phyloP scores from a whole-genome alignment of 2,329 filamentous ascomycete genomes.

The Pseudopithomyces chartarum region DNA sequence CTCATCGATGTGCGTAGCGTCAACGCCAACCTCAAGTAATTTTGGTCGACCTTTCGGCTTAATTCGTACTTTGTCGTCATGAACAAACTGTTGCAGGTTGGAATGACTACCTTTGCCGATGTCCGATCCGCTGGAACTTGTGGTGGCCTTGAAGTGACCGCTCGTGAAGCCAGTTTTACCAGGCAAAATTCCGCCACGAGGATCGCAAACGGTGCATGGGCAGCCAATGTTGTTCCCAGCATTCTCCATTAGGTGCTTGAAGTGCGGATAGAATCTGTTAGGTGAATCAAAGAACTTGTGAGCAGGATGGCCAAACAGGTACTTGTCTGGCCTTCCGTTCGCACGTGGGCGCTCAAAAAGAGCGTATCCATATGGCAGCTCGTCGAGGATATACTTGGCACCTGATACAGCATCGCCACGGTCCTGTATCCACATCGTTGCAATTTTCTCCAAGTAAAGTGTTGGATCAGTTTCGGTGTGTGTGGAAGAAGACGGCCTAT shows the following conservation, averaged over 20 bases:
- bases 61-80: neutral
- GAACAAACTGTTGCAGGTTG: neutral
- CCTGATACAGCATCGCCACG: slow-evolving; percentile 43
- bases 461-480: slow-evolving; percentile 45
- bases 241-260: slow-evolving; percentile 60
- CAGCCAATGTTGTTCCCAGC: slow-evolving; percentile 50
- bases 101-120: neutral
- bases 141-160: slow-evolving; percentile 7
- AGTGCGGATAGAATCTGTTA: slow-evolving; percentile 61
- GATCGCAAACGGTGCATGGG: slow-evolving; percentile 55
- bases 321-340: slow-evolving; percentile 53
- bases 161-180: slow-evolving; percentile 4
- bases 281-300: slow-evolving; percentile 59
- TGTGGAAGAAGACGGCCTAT: slow-evolving; percentile 34
- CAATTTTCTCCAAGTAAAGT: slow-evolving; percentile 55
- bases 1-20: slow-evolving; percentile 47
- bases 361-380: slow-evolving; percentile 60
- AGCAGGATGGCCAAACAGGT: slow-evolving; percentile 62
- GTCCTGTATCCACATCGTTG: slow-evolving; percentile 53
- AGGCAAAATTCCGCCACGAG: slow-evolving; percentile 23
- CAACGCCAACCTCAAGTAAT: slow-evolving; percentile 20
- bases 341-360: slow-evolving; percentile 57
- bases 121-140: slow-evolving; percentile 10
- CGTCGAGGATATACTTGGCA: slow-evolving; percentile 56
- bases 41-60: slow-evolving; percentile 27